Evolutionary conservation across 2,329 filamentous ascomycete species (phyloP).

Genomic region (Botrytis galanthina): DNA sequence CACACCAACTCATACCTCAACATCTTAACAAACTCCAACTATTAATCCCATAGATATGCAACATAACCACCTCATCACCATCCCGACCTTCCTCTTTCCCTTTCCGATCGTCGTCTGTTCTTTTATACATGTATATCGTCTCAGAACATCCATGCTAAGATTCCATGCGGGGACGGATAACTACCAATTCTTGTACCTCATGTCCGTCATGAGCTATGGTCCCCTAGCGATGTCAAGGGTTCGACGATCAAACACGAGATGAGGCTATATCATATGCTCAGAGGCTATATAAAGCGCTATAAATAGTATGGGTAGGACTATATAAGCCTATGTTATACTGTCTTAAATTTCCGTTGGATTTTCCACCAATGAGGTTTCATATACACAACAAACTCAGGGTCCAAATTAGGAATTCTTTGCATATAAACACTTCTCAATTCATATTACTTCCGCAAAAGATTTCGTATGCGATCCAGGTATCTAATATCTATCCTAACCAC

Average conservation of each 20-base stretch:
- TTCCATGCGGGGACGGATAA: background rate
- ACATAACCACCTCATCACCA: background rate
- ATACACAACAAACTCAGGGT: background rate
- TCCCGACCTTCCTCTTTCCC: background rate
- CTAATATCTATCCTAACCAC: slow-evolving; percentile 3
- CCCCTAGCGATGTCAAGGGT: background rate
- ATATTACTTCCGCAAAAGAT: background rate
- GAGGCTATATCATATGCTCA: background rate
- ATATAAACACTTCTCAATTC: background rate
- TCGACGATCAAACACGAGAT: background rate
- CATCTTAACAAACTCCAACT: background rate
- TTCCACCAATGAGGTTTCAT: background rate
- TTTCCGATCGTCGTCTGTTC: background rate
- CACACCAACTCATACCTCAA: background rate
- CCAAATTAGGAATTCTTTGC: background rate
- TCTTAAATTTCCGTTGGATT: background rate
- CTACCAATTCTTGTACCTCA: background rate
- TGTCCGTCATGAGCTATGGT: background rate
- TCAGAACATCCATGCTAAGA: background rate
- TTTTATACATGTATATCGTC: background rate
- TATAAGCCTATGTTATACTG: background rate
- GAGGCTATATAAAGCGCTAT: background rate
- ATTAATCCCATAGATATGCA: background rate
- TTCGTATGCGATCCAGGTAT: background rate
- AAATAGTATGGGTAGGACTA: background rate